Base-by-base conservation (phyloP, 768 basidiomycete genomes). In the Tylopilus rubrobrunneus region DNA sequence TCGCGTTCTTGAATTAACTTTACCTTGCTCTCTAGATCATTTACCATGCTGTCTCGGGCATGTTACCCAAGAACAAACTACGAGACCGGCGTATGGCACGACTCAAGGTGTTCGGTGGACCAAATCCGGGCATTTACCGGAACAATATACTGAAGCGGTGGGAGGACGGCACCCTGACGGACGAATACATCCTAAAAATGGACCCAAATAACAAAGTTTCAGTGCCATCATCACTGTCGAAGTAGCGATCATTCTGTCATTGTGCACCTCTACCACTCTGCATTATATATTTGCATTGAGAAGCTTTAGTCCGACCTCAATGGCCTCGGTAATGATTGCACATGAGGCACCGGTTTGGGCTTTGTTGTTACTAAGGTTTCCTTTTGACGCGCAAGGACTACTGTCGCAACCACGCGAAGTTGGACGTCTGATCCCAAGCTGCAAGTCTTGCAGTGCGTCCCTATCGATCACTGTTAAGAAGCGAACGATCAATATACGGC, bases 51-150 rank as follows among this genome's bases (percentile, higher is more conserved):
- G 97, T 99, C 5, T 89, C 96, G 11, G 92, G 96, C 62, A 99
- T 99, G 97, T 78, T 99, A 51, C 97, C 96, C 33, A 99, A 98
- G 74, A 99, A 99, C 77, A 95, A 89, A 58, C 83, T 97, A 56
- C 84, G 97, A 25, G 90, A 96, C 45, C 79, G 90, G 44, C 81
- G 97, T 34, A 72, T 99, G 46, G 92, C 90, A 54, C 77, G 97
- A 51, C 77, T 99, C 46, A 87, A 89, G 56, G 89, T 98, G 59
- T 98, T 95, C 65, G 82, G 89, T 39, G 89, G 82, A 10, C 73
- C 83, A 48, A 81, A 89, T 57, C 86, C 87, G 78, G 89, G 89
- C 23, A 82, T 85, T 12, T 79, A 92, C 56, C 81, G 83, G 52
- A 78, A 76, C 11, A 96, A 96, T 66, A 76, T 94, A 55, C 58